phyloP scores from a whole-genome alignment of 768 basidiomycete species.

The Infundibulicybe gibba region DNA sequence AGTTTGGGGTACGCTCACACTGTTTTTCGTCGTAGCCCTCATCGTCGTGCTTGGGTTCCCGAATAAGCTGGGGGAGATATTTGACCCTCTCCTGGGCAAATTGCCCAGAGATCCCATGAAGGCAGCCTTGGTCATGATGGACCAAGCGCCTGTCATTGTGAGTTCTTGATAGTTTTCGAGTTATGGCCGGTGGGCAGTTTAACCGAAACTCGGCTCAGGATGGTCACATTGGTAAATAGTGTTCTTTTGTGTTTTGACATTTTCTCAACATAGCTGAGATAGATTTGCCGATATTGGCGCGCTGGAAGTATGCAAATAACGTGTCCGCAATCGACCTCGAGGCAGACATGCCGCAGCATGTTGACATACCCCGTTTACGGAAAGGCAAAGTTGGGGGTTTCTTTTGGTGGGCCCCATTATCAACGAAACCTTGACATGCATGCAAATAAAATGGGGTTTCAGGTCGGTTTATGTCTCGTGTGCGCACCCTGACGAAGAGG shows the following conservation, averaged over 20 bases:
- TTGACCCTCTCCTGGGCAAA: constrained; percentile 39
- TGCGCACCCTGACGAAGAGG: constrained; percentile 41
- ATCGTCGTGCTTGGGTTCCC: constrained; percentile 48
- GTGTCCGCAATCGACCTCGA: constrained; percentile 69
- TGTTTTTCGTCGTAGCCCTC: constrained; percentile 40
- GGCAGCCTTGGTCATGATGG: constrained; percentile 55
- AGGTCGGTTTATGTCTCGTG: constrained; percentile 77
- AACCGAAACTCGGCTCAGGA: constrained; percentile 13
- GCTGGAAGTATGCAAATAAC: constrained; percentile 67
- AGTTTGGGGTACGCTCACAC: constrained; percentile 42
- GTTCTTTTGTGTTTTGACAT: background rate
- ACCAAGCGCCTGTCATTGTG: constrained; percentile 69
- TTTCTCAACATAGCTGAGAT: background rate
- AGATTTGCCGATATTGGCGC: constrained; percentile 76
- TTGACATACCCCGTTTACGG: constrained; percentile 84
- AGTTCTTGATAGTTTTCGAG: constrained; percentile 21
- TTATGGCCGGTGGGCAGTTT: background rate
- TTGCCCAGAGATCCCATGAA: constrained; percentile 56
- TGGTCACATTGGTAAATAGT: constrained; percentile 22
- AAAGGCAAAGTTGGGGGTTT: constrained; percentile 86
- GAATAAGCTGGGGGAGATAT: constrained; percentile 30
- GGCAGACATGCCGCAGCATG: constrained; percentile 57
- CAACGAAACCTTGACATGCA: background rate
- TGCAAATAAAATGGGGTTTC: constrained; percentile 3
- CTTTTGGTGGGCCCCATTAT: constrained; percentile 66